Conservation (phyloP, 768 basidiomycete species). For the Saitozyma sp. region DNA sequence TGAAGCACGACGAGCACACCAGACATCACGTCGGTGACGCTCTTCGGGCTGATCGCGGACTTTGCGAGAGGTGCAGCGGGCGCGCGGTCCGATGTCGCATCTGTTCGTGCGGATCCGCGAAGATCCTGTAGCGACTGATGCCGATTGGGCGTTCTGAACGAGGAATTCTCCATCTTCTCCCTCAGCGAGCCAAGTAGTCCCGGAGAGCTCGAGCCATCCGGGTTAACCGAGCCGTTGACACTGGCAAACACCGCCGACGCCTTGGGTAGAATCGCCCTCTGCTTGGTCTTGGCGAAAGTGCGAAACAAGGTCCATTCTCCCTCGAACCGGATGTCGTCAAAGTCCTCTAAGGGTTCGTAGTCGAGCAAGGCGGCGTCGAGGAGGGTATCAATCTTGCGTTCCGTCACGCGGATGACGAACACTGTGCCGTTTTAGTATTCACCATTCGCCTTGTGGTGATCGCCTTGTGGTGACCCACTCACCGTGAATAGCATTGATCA, state of each 20-base stretch:
- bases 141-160: constrained; percentile 25
- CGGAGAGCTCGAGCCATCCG: constrained; percentile 7
- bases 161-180: constrained; percentile 19
- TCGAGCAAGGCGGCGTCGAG: constrained; percentile 82
- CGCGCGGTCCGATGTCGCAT: background rate
- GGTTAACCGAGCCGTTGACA: constrained; percentile 10
- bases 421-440: constrained; percentile 58
- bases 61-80: constrained; percentile 2
- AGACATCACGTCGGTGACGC: constrained; percentile 76
- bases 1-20: constrained; percentile 79
- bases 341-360: constrained; percentile 69
- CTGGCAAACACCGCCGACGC: constrained; percentile 17
- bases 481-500: constrained; percentile 94
- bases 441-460: too few relatives aligned
- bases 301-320: constrained; percentile 75
- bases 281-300: constrained; percentile 52
- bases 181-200: constrained; percentile 18
- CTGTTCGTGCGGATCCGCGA: too few relatives aligned
- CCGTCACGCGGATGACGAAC: constrained; percentile 89
- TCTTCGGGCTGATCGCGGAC: constrained; percentile 13
- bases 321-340: constrained; percentile 85
- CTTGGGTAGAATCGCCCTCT: constrained; percentile 28
- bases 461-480: constrained; percentile 31
- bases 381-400: constrained; percentile 80
- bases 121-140: constrained; percentile 28